phyloP scores from a whole-genome alignment of 768 basidiomycete species.

The Boletus insuetus region DNA sequence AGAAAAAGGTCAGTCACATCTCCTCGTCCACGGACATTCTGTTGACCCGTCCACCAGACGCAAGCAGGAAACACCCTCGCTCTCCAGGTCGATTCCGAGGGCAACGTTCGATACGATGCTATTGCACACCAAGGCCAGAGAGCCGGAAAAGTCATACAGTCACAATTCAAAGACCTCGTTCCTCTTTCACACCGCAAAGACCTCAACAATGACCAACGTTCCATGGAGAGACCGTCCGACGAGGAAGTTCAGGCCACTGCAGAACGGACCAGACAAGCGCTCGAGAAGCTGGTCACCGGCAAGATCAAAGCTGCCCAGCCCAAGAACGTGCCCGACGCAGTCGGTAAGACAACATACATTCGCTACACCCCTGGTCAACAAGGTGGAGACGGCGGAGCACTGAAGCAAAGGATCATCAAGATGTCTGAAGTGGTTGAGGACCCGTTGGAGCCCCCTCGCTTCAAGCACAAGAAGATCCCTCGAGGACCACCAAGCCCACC shows the following conservation, averaged over 20 bases:
- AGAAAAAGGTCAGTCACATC: conserved; percentile 72
- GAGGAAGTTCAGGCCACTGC: conserved; percentile 90
- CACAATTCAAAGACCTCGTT: conserved; percentile 97
- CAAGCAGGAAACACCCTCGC: conserved; percentile 93
- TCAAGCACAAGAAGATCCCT: conserved; percentile 99
- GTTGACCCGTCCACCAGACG: conserved; percentile 46
- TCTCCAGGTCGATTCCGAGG: conserved; percentile 94
- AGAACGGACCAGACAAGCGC: conserved; percentile 84
- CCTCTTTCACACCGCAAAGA: conserved; percentile 90
- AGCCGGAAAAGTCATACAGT: conserved; percentile 81
- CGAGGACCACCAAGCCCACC: conserved; percentile 95
- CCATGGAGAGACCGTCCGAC: conserved; percentile 92
- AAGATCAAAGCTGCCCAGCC: conserved; percentile 99
- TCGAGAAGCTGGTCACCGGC: conserved; percentile 90
- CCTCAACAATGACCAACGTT: conserved; percentile 64
- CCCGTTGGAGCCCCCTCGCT: conserved; percentile 92
- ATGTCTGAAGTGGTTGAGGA: conserved; percentile 99
- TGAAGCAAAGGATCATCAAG: conserved; percentile 97
- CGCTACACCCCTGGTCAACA: conserved; percentile 94
- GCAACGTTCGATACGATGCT: conserved; percentile 95
- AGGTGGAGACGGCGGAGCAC: conserved; percentile 48
- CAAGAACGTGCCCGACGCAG: conserved; percentile 85
- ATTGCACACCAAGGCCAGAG: conserved; percentile 96
- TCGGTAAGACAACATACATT: conserved; percentile 85
- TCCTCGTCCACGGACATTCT: background rate